Evolutionary conservation across 1,284 basidiomycete species (phyloP).

Genomic region (Tilletiaria anomala): DNA sequence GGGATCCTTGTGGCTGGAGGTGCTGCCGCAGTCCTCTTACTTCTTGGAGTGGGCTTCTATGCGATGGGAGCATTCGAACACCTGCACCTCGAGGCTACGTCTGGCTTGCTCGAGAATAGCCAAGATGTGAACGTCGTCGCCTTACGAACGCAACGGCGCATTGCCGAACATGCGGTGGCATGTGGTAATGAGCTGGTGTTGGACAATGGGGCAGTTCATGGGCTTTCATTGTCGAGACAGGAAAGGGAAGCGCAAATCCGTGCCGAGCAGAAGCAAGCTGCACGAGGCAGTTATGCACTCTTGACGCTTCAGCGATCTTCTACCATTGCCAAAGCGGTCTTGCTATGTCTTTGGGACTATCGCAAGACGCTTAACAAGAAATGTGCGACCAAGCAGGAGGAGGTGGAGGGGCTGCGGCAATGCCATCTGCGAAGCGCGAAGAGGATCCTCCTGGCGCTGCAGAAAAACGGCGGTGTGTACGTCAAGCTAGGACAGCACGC

Average conservation of each 20-base stretch:
- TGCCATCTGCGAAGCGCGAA: constrained; percentile 36
- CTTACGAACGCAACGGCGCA: too few relatives aligned
- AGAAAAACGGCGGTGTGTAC: constrained; percentile 72
- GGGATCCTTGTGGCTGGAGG: constrained; percentile 7
- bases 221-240: too few relatives aligned
- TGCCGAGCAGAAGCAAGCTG: too few relatives aligned
- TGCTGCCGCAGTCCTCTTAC: too few relatives aligned
- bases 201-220: background rate
- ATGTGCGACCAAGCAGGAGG: constrained; percentile 15
- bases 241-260: too few relatives aligned
- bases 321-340: constrained; percentile 34
- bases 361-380: constrained; percentile 25
- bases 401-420: constrained; percentile 22
- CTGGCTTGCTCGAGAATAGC: background rate
- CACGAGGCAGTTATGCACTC: constrained; percentile 12
- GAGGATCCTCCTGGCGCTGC: constrained; percentile 27
- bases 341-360: constrained; percentile 37
- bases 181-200: background rate
- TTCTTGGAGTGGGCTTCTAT: too few relatives aligned
- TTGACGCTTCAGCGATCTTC: constrained; percentile 28
- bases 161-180: too few relatives aligned
- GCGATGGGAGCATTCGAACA: too few relatives aligned
- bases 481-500: constrained; percentile 62
- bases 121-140: background rate
- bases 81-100: background rate